Evolutionary conservation across 306 rosid species (phyloP).

Genomic region (Mimosa bimucronata): DNA sequence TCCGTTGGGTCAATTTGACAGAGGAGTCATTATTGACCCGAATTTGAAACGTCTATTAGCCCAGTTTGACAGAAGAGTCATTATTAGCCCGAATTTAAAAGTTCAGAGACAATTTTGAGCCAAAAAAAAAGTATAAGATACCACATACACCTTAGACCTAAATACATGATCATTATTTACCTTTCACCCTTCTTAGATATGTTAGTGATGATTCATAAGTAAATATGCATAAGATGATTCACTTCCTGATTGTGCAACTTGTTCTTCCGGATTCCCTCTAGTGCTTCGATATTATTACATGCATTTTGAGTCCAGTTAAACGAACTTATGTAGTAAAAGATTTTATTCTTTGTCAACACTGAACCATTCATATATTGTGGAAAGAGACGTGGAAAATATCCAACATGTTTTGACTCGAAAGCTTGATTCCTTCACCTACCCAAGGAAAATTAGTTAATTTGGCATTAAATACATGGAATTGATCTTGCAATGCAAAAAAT

Average conservation of each 20-base stretch:
- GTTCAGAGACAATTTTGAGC: no score
- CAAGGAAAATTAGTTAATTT: background rate
- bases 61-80: no score
- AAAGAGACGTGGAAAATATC: background rate
- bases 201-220: no score
- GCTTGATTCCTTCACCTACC: background rate
- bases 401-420: background rate
- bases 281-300: background rate
- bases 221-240: background rate
- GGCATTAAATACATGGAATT: background rate
- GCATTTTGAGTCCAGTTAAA: background rate
- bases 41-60: no score
- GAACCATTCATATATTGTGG: background rate
- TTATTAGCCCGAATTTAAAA: no score
- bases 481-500: slow-evolving; percentile 9
- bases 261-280: background rate
- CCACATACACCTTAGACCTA: no score
- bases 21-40: no score
- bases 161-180: no score
- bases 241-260: background rate
- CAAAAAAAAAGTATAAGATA: no score
- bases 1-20: no score
- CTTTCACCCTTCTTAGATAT: no score
- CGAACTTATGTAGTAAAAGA: background rate
- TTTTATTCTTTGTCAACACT: background rate